Percentiles rank a stretch among this genome's conserved stretches.
These are phyloP conservation scores for Globisporangium rhizosaccharum DNA, from an alignment of 352 stramenopile genomes.

Conservation along the genomic window DNA sequence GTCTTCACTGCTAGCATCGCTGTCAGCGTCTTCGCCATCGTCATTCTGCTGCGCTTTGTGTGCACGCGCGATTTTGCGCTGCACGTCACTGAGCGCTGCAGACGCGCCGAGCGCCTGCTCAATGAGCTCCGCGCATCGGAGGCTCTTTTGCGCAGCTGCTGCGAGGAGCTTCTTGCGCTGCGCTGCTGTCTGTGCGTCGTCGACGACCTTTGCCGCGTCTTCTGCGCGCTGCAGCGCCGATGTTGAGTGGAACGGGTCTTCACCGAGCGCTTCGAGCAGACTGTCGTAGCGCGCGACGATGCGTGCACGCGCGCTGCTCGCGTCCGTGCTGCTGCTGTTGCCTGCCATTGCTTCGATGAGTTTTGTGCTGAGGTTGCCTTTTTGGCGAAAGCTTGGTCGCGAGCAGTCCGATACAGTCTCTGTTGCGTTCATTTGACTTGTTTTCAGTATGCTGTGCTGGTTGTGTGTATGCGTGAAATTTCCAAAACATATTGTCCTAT, in stretches of 20 bases:
- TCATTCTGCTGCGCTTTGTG: slow-evolving; percentile 16
- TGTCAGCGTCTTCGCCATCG: slow-evolving; percentile 20
- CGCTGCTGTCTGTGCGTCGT: slow-evolving; percentile 16
- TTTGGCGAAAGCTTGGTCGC: too few species aligned
- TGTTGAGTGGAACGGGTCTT: slow-evolving; percentile 38
- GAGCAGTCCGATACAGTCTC: too few species aligned
- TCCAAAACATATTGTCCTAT: too few species aligned
- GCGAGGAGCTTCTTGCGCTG: slow-evolving; percentile 36
- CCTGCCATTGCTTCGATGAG: neutral
- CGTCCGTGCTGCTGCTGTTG: neutral
- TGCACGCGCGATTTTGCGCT: slow-evolving; percentile 32
- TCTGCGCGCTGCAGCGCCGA: slow-evolving; percentile 31
- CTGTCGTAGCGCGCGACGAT: slow-evolving; percentile 47
- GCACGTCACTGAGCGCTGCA: slow-evolving; percentile 35
- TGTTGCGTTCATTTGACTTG: too few species aligned
- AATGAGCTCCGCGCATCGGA: slow-evolving; percentile 76
- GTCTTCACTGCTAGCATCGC: slow-evolving; percentile 6
- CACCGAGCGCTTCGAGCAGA: slow-evolving; percentile 51
- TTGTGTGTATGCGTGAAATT: too few species aligned
- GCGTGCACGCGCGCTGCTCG: slow-evolving; percentile 7
- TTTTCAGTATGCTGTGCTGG: too few species aligned
- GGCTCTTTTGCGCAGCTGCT: slow-evolving; percentile 40
- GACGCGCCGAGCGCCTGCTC: slow-evolving; percentile 56
- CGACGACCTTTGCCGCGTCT: slow-evolving; percentile 24
- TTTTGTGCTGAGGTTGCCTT: too few species aligned